phyloP scores from a whole-genome alignment of 2,329 filamentous ascomycete genomes.

The Daldinia eschscholtzii region DNA sequence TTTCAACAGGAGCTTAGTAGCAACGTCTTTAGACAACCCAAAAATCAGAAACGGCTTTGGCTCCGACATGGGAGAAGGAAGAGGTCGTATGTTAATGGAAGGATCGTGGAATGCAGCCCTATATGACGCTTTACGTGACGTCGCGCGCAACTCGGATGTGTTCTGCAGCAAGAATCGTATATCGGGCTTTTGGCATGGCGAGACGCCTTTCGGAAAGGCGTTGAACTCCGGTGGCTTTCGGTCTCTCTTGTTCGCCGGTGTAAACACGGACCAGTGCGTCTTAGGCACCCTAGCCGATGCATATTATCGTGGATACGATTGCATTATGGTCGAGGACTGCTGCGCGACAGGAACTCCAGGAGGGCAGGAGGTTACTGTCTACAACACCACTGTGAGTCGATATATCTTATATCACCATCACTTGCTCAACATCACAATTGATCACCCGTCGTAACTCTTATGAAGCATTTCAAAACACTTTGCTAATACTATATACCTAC shows the following conservation, averaged over 20 bases:
- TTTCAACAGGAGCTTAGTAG: constrained; percentile 60
- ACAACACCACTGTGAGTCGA: constrained; percentile 54
- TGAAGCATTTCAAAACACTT: background rate
- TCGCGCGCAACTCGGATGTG: constrained; percentile 59
- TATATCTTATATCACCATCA: background rate
- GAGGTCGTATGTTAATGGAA: constrained; percentile 62
- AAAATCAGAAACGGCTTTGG: constrained; percentile 57
- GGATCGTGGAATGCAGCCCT: constrained; percentile 69
- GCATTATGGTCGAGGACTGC: constrained; percentile 66
- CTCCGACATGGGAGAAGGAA: constrained; percentile 59
- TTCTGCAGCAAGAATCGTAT: constrained; percentile 69
- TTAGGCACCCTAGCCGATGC: constrained; percentile 68
- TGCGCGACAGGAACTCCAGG: constrained; percentile 63
- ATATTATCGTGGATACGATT: constrained; percentile 68
- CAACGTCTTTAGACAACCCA: constrained; percentile 31
- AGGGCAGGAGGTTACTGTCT: constrained; percentile 54
- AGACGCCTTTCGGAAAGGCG: constrained; percentile 54
- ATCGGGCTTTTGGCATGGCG: constrained; percentile 66
- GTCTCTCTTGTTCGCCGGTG: constrained; percentile 68
- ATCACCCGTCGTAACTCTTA: constrained; percentile 24
- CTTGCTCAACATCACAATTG: background rate
- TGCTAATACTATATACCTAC: background rate
- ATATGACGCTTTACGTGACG: constrained; percentile 59
- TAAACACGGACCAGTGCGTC: constrained; percentile 74
- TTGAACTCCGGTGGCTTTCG: constrained; percentile 39